Evolutionary conservation across 73 alveolate genomes (phyloP).

Genomic region (Breviolum minutum): DNA sequence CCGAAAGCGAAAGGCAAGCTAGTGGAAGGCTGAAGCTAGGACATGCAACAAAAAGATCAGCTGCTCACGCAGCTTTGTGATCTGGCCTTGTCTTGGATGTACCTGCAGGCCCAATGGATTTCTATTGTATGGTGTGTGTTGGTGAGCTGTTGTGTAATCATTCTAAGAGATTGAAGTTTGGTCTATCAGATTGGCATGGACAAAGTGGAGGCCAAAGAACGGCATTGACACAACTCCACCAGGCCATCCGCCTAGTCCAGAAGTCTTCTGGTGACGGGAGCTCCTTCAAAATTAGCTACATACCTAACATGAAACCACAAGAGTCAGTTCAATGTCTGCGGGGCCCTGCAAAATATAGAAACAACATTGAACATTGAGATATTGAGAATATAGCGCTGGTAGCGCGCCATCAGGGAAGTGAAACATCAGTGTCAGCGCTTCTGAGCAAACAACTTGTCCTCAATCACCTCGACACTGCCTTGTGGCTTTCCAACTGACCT

Average conservation of each 20-base stretch:
- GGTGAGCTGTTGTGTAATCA: no score
- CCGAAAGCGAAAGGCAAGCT: not conserved
- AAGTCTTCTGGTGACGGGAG: constrained; percentile 53
- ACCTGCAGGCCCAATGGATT: not conserved
- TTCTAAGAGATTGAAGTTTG: no score
- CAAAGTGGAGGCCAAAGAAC: no score
- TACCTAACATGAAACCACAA: no score
- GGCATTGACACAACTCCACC: no score
- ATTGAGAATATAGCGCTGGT: not conserved
- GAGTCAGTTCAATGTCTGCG: no score
- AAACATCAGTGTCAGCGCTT: no score
- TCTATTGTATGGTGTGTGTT: no score
- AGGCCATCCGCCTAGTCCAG: constrained; percentile 13
- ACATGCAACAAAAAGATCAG: no score
- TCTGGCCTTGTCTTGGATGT: constrained; percentile 69
- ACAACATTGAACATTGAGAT: not conserved
- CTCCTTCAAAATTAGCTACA: not conserved
- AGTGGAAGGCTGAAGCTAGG: not conserved
- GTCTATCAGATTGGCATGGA: no score
- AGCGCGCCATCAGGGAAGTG: not conserved
- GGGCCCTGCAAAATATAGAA: no score
- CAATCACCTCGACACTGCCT: constrained; percentile 63
- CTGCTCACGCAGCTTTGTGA: not conserved
- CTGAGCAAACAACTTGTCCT: not conserved
- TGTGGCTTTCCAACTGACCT: constrained; percentile 73